Evolutionary conservation across 139 green algal genomes (phyloP).

Genomic region (Tetradesmus lagerheimii): DNA sequence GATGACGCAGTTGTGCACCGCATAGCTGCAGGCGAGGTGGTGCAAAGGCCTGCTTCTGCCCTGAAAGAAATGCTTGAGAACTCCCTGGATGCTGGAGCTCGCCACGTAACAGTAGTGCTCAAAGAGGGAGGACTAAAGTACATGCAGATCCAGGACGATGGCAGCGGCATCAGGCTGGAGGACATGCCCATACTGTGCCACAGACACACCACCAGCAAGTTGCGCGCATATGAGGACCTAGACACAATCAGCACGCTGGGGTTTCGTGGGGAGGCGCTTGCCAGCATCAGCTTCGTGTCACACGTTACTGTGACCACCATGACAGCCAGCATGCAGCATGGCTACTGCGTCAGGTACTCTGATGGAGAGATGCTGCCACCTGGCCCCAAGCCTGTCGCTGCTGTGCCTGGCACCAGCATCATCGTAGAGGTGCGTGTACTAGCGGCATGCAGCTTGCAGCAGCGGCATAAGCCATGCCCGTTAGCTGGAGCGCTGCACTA

Average conservation of each 20-base stretch:
- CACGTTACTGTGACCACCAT: conserved; percentile 97
- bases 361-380: conserved; percentile 74
- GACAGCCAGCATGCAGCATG: conserved; percentile 73
- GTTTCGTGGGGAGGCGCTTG: conserved; percentile 95
- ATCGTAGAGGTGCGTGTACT: conserved; percentile 72
- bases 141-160: conserved; percentile 96
- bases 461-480: not conserved
- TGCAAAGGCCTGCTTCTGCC: conserved; percentile 88
- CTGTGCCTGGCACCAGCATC: conserved; percentile 90
- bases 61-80: conserved; percentile 99
- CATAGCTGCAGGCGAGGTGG: conserved; percentile 96
- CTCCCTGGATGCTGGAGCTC: conserved; percentile 91
- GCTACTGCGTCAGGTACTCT: conserved; percentile 70
- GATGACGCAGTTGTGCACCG: conserved; percentile 90
- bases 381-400: conserved; percentile 81
- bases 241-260: conserved; percentile 89
- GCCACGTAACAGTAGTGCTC: conserved; percentile 80
- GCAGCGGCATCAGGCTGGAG: conserved; percentile 69
- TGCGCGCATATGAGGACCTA: conserved; percentile 91
- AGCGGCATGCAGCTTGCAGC: not conserved
- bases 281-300: conserved; percentile 91
- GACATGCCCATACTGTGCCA: conserved; percentile 86
- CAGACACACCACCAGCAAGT: conserved; percentile 96
- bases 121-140: conserved; percentile 96
- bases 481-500: not conserved